Conservation (phyloP, 768 basidiomycete species). For the Lentinula lateritia region DNA sequence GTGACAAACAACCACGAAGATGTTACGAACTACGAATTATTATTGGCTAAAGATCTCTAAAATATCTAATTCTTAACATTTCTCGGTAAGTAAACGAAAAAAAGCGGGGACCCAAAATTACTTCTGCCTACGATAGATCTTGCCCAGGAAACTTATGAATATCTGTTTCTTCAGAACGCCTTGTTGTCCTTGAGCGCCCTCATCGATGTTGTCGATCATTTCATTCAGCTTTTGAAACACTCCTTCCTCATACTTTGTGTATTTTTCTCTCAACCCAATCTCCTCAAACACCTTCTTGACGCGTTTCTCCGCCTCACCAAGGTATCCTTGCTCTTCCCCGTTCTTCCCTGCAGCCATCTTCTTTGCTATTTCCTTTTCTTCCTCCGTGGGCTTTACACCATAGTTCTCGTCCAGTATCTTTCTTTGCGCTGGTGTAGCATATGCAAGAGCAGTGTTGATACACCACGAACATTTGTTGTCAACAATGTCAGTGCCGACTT, state of each 20-base stretch:
- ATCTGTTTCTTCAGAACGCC: slow-evolving; percentile 56
- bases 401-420: slow-evolving; percentile 50
- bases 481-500: slow-evolving; percentile 96
- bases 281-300: slow-evolving; percentile 64
- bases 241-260: slow-evolving; percentile 73
- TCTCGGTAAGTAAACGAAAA: not conserved
- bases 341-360: slow-evolving; percentile 6
- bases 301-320: slow-evolving; percentile 25
- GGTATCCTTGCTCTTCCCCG: slow-evolving; percentile 7
- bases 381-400: slow-evolving; percentile 59
- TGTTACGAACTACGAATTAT: no score
- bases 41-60: not conserved
- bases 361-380: slow-evolving; percentile 13
- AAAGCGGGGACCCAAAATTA: slow-evolving; percentile 16
- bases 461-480: slow-evolving; percentile 99
- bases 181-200: slow-evolving; percentile 22
- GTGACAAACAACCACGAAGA: no score
- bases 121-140: slow-evolving; percentile 71
- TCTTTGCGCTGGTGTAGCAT: slow-evolving; percentile 51
- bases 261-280: slow-evolving; percentile 59
- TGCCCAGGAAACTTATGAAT: slow-evolving; percentile 81
- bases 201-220: slow-evolving; percentile 71
- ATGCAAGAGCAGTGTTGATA: slow-evolving; percentile 77
- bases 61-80: not conserved
- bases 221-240: slow-evolving; percentile 60